A percentile compares a stretch with the other conserved stretches of the same genome.
Conservation (phyloP, 768 basidiomycete genomes). For the Serendipita sp. region DNA sequence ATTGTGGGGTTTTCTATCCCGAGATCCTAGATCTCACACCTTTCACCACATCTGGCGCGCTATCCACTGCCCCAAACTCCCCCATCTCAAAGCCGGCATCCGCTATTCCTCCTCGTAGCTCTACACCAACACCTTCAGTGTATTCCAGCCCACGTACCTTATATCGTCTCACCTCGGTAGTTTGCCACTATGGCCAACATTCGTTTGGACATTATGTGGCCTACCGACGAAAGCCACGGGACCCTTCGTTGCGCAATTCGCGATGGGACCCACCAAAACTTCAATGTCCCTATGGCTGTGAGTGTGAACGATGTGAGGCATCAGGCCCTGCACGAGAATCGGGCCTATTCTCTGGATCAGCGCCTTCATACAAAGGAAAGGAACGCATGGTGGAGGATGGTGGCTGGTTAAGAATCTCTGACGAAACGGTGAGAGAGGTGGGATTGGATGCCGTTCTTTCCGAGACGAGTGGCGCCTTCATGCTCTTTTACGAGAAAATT, state of each 20-base stretch:
- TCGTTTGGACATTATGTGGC: slow-evolving; percentile 92
- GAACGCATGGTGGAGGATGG: slow-evolving; percentile 6
- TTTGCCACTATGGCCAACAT: slow-evolving; percentile 88
- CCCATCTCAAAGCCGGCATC: slow-evolving; percentile 55
- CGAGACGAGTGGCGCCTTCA: slow-evolving; percentile 65
- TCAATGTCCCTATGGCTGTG: slow-evolving; percentile 29
- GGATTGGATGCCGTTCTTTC: slow-evolving; percentile 57
- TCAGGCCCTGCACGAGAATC: slow-evolving; percentile 41
- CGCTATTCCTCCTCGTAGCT: slow-evolving; percentile 25
- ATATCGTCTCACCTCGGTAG: slow-evolving; percentile 72
- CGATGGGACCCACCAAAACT: slow-evolving; percentile 27
- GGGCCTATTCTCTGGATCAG: background rate
- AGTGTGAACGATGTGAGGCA: slow-evolving; percentile 29
- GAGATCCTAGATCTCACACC: slow-evolving; percentile 81
- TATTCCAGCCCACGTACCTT: slow-evolving; percentile 44
- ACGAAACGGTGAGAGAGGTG: slow-evolving; percentile 63
- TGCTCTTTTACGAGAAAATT: slow-evolving; percentile 87
- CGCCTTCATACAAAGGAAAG: background rate
- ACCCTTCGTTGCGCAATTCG: slow-evolving; percentile 22
- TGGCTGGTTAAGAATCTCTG: slow-evolving; percentile 79
- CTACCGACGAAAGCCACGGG: slow-evolving; percentile 66
- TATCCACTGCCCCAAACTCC: slow-evolving; percentile 51
- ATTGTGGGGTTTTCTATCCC: slow-evolving; percentile 63
- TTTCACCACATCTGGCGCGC: slow-evolving; percentile 66
- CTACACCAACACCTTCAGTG: slow-evolving; percentile 41